phyloP scores from a whole-genome alignment of 2,329 filamentous ascomycete genomes.

The Elsinoe fawcettii region DNA sequence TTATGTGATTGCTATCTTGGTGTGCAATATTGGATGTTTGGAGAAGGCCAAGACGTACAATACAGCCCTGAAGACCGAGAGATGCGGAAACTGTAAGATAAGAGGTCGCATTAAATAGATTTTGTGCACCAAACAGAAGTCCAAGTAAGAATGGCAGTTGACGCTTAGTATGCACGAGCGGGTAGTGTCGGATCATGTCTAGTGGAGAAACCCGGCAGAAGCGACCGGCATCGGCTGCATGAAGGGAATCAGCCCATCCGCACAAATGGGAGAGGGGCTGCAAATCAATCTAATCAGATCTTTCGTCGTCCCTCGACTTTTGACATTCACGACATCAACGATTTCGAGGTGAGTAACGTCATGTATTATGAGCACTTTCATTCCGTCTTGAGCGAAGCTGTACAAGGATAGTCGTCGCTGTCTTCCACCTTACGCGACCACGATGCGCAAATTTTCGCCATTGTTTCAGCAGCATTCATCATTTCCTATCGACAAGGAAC shows the following conservation, averaged over 20 bases:
- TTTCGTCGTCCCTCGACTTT: constrained; percentile 8
- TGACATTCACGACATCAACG: neutral
- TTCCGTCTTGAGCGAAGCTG: neutral
- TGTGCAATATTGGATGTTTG: constrained; percentile 65
- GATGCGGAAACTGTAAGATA: constrained; percentile 10
- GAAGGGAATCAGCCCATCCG: constrained; percentile 7
- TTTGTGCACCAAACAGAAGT: neutral
- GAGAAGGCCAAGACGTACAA: constrained; percentile 38
- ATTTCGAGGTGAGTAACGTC: neutral
- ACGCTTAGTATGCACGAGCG: neutral
- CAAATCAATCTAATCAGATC: constrained; percentile 17
- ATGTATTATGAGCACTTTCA: neutral
- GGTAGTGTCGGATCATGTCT: neutral
- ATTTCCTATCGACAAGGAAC: neutral
- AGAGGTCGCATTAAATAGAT: neutral
- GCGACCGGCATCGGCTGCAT: neutral
- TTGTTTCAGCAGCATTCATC: neutral
- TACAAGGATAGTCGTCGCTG: neutral
- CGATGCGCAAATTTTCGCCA: neutral
- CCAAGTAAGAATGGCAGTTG: neutral
- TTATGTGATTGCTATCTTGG: constrained; percentile 67
- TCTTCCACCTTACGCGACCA: neutral
- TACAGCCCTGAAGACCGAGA: constrained; percentile 16
- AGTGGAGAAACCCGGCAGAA: constrained; percentile 4
- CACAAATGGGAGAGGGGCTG: constrained; percentile 4